phyloP scores from a whole-genome alignment of 2,329 filamentous ascomycete genomes.

The Grosmannia huntii region DNA sequence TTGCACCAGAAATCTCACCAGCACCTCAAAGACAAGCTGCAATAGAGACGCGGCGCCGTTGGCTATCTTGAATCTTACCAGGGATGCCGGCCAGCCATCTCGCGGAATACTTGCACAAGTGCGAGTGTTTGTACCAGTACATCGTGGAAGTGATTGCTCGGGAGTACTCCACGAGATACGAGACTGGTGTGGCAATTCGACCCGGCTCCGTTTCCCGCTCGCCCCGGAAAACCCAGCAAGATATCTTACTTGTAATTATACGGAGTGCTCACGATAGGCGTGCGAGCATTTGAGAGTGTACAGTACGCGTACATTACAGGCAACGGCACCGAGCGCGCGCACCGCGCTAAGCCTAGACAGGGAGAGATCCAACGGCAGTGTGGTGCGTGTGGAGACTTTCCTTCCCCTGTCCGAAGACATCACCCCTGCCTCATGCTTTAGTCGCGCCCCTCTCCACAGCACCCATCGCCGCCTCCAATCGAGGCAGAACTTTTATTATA shows the following conservation, averaged over 20 bases:
- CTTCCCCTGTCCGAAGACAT: neutral
- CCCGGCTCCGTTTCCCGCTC: neutral
- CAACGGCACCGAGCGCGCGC: neutral
- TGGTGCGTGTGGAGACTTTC: neutral
- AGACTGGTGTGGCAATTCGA: neutral
- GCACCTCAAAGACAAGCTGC: neutral
- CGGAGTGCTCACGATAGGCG: neutral
- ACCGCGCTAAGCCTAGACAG: neutral
- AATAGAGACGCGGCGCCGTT: neutral
- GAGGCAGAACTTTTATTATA: neutral
- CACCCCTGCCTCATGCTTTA: slow-evolving; percentile 2
- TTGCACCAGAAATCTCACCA: neutral
- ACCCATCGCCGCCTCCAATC: neutral
- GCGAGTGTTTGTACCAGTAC: too few species aligned
- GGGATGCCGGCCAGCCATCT: too few species aligned
- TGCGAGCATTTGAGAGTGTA: neutral
- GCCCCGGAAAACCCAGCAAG: too few species aligned
- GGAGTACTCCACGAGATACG: too few species aligned
- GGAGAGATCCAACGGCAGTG: neutral
- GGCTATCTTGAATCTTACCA: too few species aligned
- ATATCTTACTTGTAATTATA: too few species aligned
- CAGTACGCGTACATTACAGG: neutral
- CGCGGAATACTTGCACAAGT: too few species aligned
- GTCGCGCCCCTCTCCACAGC: neutral
- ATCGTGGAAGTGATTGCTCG: too few species aligned